Conservation (phyloP, 2,329 filamentous ascomycete genomes). For the Fusarium sp. region DNA sequence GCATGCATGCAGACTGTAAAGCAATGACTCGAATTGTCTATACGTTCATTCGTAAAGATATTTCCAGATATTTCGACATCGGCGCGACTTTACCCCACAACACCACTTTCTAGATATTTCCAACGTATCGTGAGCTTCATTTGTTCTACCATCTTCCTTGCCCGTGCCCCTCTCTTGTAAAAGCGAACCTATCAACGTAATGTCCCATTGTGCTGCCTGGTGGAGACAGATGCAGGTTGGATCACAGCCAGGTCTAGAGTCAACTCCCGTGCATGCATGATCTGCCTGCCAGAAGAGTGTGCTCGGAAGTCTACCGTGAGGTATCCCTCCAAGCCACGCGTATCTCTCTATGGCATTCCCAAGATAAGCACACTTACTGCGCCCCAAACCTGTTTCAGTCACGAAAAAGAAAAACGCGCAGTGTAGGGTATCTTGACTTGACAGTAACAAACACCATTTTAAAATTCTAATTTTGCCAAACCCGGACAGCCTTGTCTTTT, state of each 20-base stretch:
- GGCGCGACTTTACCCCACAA: constrained; percentile 39
- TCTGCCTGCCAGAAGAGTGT: constrained; percentile 1
- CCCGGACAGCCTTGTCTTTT: constrained; percentile 82
- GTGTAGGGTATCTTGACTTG: constrained; percentile 40
- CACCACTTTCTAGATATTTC: constrained; percentile 38
- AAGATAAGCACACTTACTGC: constrained; percentile 30
- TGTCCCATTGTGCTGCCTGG: not conserved
- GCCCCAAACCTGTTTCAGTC: not conserved
- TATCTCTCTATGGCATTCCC: not conserved
- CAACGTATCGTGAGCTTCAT: constrained; percentile 44
- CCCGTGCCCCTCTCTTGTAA: constrained; percentile 14
- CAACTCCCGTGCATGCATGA: constrained; percentile 39
- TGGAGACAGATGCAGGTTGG: constrained; percentile 18
- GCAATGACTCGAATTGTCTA: not conserved
- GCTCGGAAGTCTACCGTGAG: constrained; percentile 27
- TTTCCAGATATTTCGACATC: constrained; percentile 30
- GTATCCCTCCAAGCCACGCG: constrained; percentile 32
- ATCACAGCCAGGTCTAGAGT: constrained; percentile 17
- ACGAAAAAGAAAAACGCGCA: not conserved
- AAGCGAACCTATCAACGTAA: constrained; percentile 42
- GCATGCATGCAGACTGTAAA: not conserved
- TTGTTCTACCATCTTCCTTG: constrained; percentile 2
- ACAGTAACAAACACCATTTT: constrained; percentile 32
- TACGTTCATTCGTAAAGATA: not conserved
- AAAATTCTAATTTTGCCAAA: constrained; percentile 69